Base-by-base conservation (phyloP, 2,329 filamentous ascomycete species). In the Pseudogymnoascus verrucosus region DNA sequence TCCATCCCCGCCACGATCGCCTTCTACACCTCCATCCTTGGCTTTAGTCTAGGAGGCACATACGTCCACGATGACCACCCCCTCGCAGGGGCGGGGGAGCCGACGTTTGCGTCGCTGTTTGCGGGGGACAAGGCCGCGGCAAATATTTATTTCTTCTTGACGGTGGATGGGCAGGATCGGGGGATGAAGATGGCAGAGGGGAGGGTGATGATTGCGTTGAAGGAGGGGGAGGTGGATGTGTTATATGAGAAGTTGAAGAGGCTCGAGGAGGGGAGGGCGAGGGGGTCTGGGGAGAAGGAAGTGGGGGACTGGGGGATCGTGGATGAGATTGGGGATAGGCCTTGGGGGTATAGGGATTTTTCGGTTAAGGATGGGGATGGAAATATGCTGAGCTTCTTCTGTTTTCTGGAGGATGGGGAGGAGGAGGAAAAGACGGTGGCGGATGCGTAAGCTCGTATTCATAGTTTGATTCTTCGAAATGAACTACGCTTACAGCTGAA, bases 291-390 rank as follows among this genome's bases (percentile, higher is more conserved):
- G 7, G 8, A 11, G 14, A 5, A 11, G 47, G n/a, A 16, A 5
- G 23, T 4, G 7, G 7, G 23, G 5, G 47, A 31, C 7, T 54
- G 47, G 47, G 26, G 7, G n/a, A 63, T 63, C 28, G 40, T 28
- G 23, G 61, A 61, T 28, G 23, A 26, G 19, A 34, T 63, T 21
- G 61, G 36, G n/a, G 61, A 63, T 28, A 63, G 21, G 40, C 47
- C 47, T 1, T 63, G 61, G 61, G 61, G 61, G 4, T 63, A 63
- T 60, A 42, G 61, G 42, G 23, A 63, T 6, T 63, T 63, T 16
- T 19, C n/a, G 1, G 34, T 61, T 5, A 34, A 11, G 28, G 61
- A 63, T 26, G 12, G 16, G 16, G 61, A 63, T 60, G 61, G 61
- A 7, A 63, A 63, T 26, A n/a, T 5, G 7, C 44, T 63, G 47